A percentile compares a stretch with the other conserved stretches of the same genome.
phyloP scores from a whole-genome alignment of 1,139 yeast species.

The Geotrichum candidum region DNA sequence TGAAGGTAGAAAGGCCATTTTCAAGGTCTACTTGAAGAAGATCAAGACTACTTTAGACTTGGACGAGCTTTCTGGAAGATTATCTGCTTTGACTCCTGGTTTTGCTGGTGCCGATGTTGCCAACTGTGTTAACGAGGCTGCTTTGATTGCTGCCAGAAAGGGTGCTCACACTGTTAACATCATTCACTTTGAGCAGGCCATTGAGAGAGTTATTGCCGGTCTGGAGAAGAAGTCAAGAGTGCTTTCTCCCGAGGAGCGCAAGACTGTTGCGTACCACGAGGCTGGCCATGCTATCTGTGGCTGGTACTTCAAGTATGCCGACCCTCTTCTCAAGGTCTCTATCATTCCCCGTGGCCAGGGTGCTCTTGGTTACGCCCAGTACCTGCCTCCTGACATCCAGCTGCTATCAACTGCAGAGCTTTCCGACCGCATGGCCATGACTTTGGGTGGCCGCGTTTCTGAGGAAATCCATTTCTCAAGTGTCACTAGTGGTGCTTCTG shows the following conservation, averaged over 20 bases:
- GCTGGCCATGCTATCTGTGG: slow-evolving; percentile 99
- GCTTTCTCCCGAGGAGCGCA: slow-evolving; percentile 79
- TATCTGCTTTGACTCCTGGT: slow-evolving; percentile 95
- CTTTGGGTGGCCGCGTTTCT: slow-evolving; percentile 92
- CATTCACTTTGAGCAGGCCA: slow-evolving; percentile 87
- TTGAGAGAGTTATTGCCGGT: slow-evolving; percentile 96
- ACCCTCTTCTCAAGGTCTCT: slow-evolving; percentile 88
- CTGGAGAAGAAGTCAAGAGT: slow-evolving; percentile 84
- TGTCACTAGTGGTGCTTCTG: slow-evolving; percentile 93
- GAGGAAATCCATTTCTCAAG: slow-evolving; percentile 87
- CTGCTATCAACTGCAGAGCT: slow-evolving; percentile 73
- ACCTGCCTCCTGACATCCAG: slow-evolving; percentile 88
- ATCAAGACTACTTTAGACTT: slow-evolving; percentile 50
- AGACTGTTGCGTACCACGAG: slow-evolving; percentile 91
- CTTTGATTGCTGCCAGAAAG: slow-evolving; percentile 87
- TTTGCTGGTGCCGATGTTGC: slow-evolving; percentile 98
- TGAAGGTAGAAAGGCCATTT: slow-evolving; percentile 86
- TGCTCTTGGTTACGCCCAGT: slow-evolving; percentile 96
- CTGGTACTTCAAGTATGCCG: slow-evolving; percentile 85
- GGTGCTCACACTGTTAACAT: slow-evolving; percentile 62
- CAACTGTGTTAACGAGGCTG: slow-evolving; percentile 94
- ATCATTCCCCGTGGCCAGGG: slow-evolving; percentile 96
- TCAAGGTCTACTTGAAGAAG: slow-evolving; percentile 71
- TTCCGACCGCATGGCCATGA: slow-evolving; percentile 87
- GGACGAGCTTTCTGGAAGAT: slow-evolving; percentile 66